Evolutionary conservation across 108 stramenopile genomes (phyloP).

Genomic region (Halocafeteria seosinensis): DNA sequence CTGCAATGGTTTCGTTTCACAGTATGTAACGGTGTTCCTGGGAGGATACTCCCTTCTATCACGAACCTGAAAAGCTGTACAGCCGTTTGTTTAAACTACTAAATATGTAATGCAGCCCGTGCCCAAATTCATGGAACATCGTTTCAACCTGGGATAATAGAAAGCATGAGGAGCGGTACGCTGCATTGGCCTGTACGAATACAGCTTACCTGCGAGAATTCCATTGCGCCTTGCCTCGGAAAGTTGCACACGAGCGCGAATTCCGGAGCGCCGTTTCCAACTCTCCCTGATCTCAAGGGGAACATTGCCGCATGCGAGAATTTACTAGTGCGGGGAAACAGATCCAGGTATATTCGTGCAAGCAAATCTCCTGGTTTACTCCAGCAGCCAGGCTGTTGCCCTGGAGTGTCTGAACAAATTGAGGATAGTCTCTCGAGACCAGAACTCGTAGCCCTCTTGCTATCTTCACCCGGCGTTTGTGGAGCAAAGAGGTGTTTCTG

Average conservation of each 20-base stretch:
- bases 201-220: constrained; percentile 7
- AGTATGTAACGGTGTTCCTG: no score
- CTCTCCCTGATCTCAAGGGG: constrained; percentile 7
- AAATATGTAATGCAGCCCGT: constrained; percentile 30
- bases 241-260: constrained; percentile 52
- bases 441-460: neutral
- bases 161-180: no score
- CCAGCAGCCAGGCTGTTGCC: neutral
- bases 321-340: constrained; percentile 7
- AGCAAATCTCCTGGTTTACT: neutral
- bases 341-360: constrained; percentile 21
- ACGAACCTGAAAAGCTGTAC: constrained; percentile 22
- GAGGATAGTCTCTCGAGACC: neutral
- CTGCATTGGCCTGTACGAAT: no score
- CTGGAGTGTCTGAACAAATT: neutral
- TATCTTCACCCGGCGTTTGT: neutral
- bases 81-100: constrained; percentile 17
- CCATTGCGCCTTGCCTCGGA: neutral
- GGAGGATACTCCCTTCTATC: no score
- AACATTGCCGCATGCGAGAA: constrained; percentile 35
- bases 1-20: no score
- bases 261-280: constrained; percentile 54
- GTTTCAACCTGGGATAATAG: no score
- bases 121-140: constrained; percentile 26
- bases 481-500: no score